Conservation (phyloP, 768 basidiomycete genomes). For the Russula olivacea region DNA sequence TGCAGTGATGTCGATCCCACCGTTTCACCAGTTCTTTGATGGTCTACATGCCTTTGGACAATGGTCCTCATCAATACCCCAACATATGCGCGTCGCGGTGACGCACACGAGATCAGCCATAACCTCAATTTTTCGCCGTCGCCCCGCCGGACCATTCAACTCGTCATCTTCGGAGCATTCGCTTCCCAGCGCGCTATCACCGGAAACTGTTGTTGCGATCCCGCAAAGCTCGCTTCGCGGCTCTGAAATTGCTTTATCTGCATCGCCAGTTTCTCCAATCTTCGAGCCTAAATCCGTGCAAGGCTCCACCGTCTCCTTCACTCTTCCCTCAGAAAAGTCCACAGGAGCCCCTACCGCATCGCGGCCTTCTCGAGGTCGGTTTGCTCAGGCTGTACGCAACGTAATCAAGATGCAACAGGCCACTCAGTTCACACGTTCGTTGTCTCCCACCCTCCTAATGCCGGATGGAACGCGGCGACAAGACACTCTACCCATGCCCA, state of each 20-base stretch:
- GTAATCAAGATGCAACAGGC: slow-evolving; percentile 40
- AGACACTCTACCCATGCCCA: slow-evolving; percentile 30
- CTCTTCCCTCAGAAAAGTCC: slow-evolving; percentile 25
- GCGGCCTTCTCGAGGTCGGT: slow-evolving; percentile 34
- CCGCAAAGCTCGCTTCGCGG: slow-evolving; percentile 14
- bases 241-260: slow-evolving; percentile 23
- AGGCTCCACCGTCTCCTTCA: slow-evolving; percentile 11
- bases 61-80: slow-evolving; percentile 1
- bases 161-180: slow-evolving; percentile 21
- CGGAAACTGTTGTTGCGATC: slow-evolving; percentile 4
- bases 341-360: slow-evolving; percentile 24
- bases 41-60: slow-evolving; percentile 3
- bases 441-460: slow-evolving; percentile 28
- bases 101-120: slow-evolving; percentile 15
- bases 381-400: slow-evolving; percentile 41
- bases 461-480: slow-evolving; percentile 21
- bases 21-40: slow-evolving; percentile 11
- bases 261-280: slow-evolving; percentile 26
- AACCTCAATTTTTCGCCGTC: slow-evolving; percentile 15
- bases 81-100: slow-evolving; percentile 9
- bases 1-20: slow-evolving; percentile 17
- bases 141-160: slow-evolving; percentile 1
- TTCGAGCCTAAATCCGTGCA: slow-evolving; percentile 3
- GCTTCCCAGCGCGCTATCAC: slow-evolving; percentile 12
- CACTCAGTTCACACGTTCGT: slow-evolving; percentile 27